Evolutionary conservation across 768 basidiomycete genomes (phyloP).

Genomic region (Wakefieldia striispora): DNA sequence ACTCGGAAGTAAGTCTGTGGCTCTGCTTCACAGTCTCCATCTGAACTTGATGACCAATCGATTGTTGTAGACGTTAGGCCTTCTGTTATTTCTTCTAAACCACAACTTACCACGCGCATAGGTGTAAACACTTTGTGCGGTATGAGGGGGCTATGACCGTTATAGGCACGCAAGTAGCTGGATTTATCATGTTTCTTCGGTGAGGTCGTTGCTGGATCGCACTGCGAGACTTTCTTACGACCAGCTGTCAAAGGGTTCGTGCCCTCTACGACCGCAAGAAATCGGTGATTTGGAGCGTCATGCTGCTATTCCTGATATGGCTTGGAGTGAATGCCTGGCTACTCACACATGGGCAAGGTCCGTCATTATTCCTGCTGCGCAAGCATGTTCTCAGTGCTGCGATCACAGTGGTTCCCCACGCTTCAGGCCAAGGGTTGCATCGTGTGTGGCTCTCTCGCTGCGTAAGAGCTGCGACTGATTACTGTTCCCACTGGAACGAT

Average conservation of each 20-base stretch:
- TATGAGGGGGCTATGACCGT: constrained; percentile 50
- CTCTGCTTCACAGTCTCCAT: neutral
- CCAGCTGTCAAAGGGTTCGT: constrained; percentile 7
- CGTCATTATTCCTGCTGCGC: constrained; percentile 15
- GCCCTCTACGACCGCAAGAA: constrained; percentile 15
- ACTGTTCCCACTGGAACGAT: neutral
- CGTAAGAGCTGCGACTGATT: constrained; percentile 29
- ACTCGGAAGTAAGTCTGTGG: constrained; percentile 10
- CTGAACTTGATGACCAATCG: neutral
- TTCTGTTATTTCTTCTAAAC: neutral
- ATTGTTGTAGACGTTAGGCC: constrained; percentile 11
- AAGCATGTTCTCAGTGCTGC: neutral
- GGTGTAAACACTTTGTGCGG: constrained; percentile 46
- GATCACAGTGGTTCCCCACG: constrained; percentile 14
- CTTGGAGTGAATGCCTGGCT: constrained; percentile 53
- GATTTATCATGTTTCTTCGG: constrained; percentile 46
- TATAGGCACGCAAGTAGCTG: constrained; percentile 38
- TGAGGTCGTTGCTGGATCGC: constrained; percentile 13
- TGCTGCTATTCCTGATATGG: constrained; percentile 40
- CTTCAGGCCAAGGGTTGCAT: neutral
- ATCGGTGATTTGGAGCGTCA: constrained; percentile 7
- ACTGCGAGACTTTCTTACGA: neutral
- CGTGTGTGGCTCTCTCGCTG: constrained; percentile 10
- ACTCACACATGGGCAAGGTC: constrained; percentile 50
- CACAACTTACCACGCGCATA: constrained; percentile 13